These are phyloP conservation scores for Aspergillus udagawae DNA, from an alignment of 2,329 filamentous ascomycete species.

Conservation along the genomic window DNA sequence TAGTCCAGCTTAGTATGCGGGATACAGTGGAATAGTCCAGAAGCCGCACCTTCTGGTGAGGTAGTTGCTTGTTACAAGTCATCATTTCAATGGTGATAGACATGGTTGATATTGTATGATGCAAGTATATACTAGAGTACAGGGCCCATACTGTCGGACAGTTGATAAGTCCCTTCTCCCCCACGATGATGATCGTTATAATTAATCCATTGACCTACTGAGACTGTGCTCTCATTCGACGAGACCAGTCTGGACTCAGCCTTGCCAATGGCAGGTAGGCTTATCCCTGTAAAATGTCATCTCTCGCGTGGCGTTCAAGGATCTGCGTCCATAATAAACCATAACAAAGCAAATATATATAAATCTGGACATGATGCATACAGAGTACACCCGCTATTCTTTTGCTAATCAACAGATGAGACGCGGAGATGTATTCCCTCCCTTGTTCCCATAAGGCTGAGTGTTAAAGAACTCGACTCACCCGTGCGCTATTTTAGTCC, in stretches of 20 bases:
- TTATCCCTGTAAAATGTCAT: neutral
- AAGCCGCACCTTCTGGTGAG: too few species aligned
- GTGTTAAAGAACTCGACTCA: neutral
- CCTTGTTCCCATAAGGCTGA: neutral
- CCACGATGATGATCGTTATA: neutral
- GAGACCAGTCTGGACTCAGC: neutral
- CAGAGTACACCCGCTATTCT: neutral
- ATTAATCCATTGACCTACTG: neutral
- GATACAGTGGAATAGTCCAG: too few species aligned
- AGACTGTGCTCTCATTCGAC: neutral
- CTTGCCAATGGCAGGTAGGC: neutral
- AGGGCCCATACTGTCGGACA: neutral
- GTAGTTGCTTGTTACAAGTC: too few species aligned
- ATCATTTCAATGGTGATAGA: neutral
- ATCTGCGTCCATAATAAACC: neutral
- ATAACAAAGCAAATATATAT: neutral
- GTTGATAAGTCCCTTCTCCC: neutral
- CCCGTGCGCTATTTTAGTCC: neutral
- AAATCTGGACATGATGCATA: neutral
- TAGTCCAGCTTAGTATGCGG: too few species aligned
- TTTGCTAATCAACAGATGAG: neutral
- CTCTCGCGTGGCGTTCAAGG: neutral
- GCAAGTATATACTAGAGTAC: too few species aligned
- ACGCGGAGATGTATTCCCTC: neutral
- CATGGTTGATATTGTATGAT: too few species aligned